Evolutionary conservation across 2,329 filamentous ascomycete genomes (phyloP).

Genomic region (Tolypocladium guangdongense): DNA sequence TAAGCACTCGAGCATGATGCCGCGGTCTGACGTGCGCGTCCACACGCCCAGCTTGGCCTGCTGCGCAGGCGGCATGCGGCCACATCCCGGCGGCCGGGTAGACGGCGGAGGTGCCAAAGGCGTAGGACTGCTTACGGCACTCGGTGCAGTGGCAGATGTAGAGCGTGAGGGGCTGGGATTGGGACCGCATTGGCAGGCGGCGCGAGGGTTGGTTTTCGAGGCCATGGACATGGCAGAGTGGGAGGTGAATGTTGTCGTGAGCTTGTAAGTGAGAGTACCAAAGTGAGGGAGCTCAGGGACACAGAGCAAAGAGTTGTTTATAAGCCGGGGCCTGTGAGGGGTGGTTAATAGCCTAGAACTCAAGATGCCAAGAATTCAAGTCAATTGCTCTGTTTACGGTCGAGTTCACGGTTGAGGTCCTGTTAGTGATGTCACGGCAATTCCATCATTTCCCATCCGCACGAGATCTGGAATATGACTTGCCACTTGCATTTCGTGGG

Average conservation of each 20-base stretch:
- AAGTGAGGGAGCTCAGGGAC: not conserved
- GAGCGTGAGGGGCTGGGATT: constrained; percentile 21
- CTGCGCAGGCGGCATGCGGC: constrained; percentile 23
- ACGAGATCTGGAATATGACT: not conserved
- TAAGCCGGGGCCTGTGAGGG: not conserved
- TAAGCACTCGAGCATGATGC: constrained; percentile 32
- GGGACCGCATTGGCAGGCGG: constrained; percentile 30
- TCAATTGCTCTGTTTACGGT: not conserved
- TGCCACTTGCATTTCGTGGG: no score
- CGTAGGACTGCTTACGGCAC: constrained; percentile 32
- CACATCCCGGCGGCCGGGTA: constrained; percentile 29
- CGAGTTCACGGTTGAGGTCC: no score
- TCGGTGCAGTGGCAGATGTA: constrained; percentile 36
- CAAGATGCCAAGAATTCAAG: not conserved
- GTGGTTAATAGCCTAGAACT: no score
- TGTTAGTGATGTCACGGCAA: not conserved
- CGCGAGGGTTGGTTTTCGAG: constrained; percentile 8
- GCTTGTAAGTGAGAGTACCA: not conserved
- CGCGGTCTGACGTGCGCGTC: constrained; percentile 26
- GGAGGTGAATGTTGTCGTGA: not conserved
- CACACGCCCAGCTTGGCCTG: constrained; percentile 22
- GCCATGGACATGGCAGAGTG: not conserved
- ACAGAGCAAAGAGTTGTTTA: not conserved
- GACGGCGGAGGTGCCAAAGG: constrained; percentile 34
- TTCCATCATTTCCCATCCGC: not conserved